These are phyloP conservation scores for Aspergillus flavus DNA, from an alignment of 2,329 filamentous ascomycete species.

Conservation along the genomic window DNA sequence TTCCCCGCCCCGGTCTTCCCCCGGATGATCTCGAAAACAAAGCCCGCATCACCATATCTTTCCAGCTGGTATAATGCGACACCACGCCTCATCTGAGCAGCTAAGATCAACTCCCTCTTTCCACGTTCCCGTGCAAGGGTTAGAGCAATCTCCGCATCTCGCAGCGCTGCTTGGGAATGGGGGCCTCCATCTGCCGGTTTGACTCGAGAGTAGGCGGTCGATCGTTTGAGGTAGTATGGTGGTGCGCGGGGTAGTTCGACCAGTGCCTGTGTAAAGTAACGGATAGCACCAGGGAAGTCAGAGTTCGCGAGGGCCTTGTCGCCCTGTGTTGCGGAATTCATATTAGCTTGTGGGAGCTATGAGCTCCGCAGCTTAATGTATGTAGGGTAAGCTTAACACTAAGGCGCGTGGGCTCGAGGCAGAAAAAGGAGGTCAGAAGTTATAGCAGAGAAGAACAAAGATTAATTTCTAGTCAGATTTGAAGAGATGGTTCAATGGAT, in stretches of 20 bases:
- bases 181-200: slow-evolving; percentile 52
- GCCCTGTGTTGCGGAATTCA: slow-evolving; percentile 60
- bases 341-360: slow-evolving; percentile 27
- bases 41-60: slow-evolving; percentile 73
- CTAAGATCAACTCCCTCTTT: slow-evolving; percentile 72
- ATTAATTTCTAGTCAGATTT: background rate
- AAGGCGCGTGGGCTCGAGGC: background rate
- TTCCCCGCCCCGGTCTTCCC: slow-evolving; percentile 54
- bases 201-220: slow-evolving; percentile 73
- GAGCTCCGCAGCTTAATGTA: background rate
- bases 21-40: slow-evolving; percentile 63
- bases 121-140: slow-evolving; percentile 66
- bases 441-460: slow-evolving; percentile 1
- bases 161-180: slow-evolving; percentile 56
- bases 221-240: slow-evolving; percentile 78
- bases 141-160: slow-evolving; percentile 69
- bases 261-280: slow-evolving; percentile 69
- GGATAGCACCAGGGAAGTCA: slow-evolving; percentile 69
- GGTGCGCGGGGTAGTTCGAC: slow-evolving; percentile 65
- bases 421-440: background rate
- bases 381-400: background rate
- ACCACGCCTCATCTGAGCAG: slow-evolving; percentile 80
- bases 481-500: background rate
- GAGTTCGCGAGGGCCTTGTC: slow-evolving; percentile 62
- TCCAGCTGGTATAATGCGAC: slow-evolving; percentile 72